Conservation (phyloP, 2,329 filamentous ascomycete genomes). For the Pezicula neosporulosa region DNA sequence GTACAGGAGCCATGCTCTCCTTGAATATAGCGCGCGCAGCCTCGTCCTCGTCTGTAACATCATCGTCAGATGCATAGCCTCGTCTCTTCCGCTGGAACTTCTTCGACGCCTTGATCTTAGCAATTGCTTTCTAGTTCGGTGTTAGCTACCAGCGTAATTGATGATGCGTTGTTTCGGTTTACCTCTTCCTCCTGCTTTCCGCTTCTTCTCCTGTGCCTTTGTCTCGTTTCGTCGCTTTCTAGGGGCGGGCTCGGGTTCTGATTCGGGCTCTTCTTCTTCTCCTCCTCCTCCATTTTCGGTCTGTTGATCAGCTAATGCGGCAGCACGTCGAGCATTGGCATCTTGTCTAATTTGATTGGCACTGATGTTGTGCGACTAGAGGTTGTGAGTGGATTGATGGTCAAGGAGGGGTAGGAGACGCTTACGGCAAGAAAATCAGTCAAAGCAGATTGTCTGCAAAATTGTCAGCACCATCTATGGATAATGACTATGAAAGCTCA, state of each 20-base stretch:
- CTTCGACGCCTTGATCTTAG: slow-evolving; percentile 62
- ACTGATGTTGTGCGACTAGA: slow-evolving; percentile 69
- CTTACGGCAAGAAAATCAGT: slow-evolving; percentile 65
- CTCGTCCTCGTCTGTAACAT: slow-evolving; percentile 42
- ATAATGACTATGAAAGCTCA: background rate
- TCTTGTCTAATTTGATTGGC: slow-evolving; percentile 50
- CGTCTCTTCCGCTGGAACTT: slow-evolving; percentile 47
- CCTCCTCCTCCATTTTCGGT: slow-evolving; percentile 33
- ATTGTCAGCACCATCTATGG: slow-evolving; percentile 1
- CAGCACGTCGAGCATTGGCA: slow-evolving; percentile 41
- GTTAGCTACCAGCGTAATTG: slow-evolving; percentile 4
- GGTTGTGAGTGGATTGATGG: background rate
- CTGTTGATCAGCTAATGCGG: slow-evolving; percentile 30
- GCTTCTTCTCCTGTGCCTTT: slow-evolving; percentile 25
- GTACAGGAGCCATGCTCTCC: slow-evolving; percentile 34
- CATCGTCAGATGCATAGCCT: slow-evolving; percentile 39
- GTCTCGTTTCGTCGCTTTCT: slow-evolving; percentile 18
- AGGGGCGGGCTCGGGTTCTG: slow-evolving; percentile 25
- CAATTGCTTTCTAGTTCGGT: slow-evolving; percentile 42
- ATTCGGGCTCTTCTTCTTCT: slow-evolving; percentile 28
- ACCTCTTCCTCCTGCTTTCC: slow-evolving; percentile 38
- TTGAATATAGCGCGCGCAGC: slow-evolving; percentile 47
- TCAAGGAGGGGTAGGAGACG: slow-evolving; percentile 7
- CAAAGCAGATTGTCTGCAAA: slow-evolving; percentile 55
- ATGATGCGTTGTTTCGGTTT: slow-evolving; percentile 13